Conservation (phyloP, 495 filamentous ascomycete species). For the Usnea hakonensis region DNA sequence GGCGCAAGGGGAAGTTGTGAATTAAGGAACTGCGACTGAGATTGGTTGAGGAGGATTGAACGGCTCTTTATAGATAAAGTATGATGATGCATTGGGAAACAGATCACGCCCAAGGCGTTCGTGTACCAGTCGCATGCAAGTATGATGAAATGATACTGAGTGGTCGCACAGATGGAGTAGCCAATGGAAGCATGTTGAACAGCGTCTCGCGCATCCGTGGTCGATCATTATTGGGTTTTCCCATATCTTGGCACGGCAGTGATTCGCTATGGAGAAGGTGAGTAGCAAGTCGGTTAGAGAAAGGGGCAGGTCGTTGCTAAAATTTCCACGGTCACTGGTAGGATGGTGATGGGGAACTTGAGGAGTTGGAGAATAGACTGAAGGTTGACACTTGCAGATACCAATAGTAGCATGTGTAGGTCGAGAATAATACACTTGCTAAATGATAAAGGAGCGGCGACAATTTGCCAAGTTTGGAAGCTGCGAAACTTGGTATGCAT, state of each 20-base stretch:
- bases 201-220: neutral
- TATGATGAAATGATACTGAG: neutral
- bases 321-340: neutral
- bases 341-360: neutral
- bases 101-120: neutral
- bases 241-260: slow-evolving; percentile 5
- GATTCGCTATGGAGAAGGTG: slow-evolving; percentile 13
- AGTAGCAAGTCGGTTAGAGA: neutral
- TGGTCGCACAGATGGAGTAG: slow-evolving; percentile 8
- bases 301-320: slow-evolving; percentile 1
- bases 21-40: neutral
- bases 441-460: neutral
- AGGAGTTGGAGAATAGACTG: neutral
- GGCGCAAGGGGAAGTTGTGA: neutral
- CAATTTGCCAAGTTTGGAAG: slow-evolving; percentile 11
- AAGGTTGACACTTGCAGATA: neutral
- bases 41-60: neutral
- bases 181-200: neutral
- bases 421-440: neutral
- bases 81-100: neutral
- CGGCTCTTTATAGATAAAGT: slow-evolving; percentile 7
- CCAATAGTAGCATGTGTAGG: neutral
- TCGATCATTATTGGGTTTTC: neutral
- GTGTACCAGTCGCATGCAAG: slow-evolving; percentile 2
- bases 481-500: neutral